Evolutionary conservation across 306 rosid species (phyloP), one percentile per base, ranked within the genome.

Genomic region (Cyamopsis tetragonoloba): DNA sequence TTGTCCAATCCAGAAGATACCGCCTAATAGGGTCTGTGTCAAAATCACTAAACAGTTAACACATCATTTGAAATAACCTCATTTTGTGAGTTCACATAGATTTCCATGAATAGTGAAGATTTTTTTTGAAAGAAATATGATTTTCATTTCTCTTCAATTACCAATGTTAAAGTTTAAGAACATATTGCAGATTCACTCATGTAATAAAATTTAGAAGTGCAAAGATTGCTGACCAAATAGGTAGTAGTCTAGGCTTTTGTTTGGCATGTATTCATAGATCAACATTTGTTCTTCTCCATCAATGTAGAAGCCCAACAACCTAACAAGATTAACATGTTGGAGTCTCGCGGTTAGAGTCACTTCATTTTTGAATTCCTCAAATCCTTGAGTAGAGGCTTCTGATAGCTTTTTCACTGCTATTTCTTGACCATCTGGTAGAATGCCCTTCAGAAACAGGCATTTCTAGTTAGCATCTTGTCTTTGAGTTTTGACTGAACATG

Each of bases 351-450:
- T 78, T 34, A 80, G 74, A 6, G 70, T 39, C n/a, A 86, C 83
- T 55, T 86, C 88, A n/a, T 75, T 83, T 61, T 68, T 57, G 27
- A 86, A 86, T 51, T 86, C 87, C 53, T 77, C 77, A 19, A 47
- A 72, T 23, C 90, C 85, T 75, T 80, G 90, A 28, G 62, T 72
- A 4, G 87, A 85, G 3, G 79, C 48, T 64, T 71, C 58, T 1
- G 91, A 82, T 62, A 82, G 75, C 19, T 77, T 75, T 59, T 85
- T 85, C 32, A 77, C 79, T 3, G 87, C 80, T 41, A 80, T 41
- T 76, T 80, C 82, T 23, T 43, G 42, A 10, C 80, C 75, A 58
- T 59, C 8, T 20, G 70, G 55, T 60, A 79, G 22, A 18, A 68
- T 34, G 7, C 78, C 84, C 84, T 72, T 4, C 30, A 13, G 15